phyloP scores from a whole-genome alignment of 2,329 filamentous ascomycete genomes.

The Cytospora piceae region DNA sequence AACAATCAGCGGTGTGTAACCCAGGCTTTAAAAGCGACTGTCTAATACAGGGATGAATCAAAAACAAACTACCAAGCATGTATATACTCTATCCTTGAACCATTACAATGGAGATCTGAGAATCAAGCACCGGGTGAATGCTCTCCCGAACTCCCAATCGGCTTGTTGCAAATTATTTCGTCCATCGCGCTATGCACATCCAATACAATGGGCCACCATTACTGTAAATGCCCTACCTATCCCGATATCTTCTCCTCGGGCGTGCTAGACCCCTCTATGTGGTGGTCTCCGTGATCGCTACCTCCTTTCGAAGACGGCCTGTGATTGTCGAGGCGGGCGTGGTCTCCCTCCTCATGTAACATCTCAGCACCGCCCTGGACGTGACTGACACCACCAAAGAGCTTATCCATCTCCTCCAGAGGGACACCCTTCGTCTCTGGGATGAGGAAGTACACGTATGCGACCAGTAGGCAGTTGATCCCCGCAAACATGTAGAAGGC shows the following conservation, averaged over 20 bases:
- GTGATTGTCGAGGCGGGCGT: constrained; percentile 33
- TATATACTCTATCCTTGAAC: too few species aligned
- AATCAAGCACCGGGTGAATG: too few species aligned
- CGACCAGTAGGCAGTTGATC: constrained; percentile 30
- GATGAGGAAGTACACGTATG: constrained; percentile 41
- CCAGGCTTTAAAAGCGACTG: too few species aligned
- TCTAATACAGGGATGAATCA: too few species aligned
- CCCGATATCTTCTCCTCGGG: constrained; percentile 22
- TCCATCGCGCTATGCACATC: neutral
- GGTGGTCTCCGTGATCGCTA: constrained; percentile 15
- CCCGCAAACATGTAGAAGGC: constrained; percentile 39
- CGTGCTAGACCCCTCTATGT: constrained; percentile 11
- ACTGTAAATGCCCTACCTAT: neutral
- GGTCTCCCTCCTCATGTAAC: constrained; percentile 34
- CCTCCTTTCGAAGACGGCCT: constrained; percentile 6
- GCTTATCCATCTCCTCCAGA: constrained; percentile 42
- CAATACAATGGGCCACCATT: too few species aligned
- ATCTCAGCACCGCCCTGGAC: constrained; percentile 42
- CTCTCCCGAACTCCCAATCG: neutral
- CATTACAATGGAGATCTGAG: too few species aligned
- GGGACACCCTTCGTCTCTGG: constrained; percentile 43
- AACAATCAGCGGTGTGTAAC: too few species aligned
- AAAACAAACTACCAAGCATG: too few species aligned
- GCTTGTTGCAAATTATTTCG: neutral
- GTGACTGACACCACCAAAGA: constrained; percentile 43